These are phyloP conservation scores for Globisporangium alternatum DNA, from an alignment of 352 stramenopile species.

Conservation along the genomic window DNA sequence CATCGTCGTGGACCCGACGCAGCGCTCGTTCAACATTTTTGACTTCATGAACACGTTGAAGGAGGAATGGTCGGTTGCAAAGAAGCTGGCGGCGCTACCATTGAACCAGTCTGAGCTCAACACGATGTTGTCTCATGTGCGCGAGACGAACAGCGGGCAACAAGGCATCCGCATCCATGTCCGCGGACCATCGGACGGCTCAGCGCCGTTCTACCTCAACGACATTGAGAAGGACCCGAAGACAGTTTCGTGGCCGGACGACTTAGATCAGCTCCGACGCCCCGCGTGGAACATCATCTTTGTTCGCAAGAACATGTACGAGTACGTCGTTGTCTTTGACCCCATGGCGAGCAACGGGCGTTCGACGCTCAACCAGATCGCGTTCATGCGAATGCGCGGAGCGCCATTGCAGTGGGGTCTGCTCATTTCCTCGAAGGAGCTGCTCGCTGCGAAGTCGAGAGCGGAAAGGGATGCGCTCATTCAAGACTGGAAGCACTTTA, in stretches of 20 bases:
- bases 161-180: slow-evolving; percentile 60
- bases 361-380: slow-evolving; percentile 50
- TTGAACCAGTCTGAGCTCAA: slow-evolving; percentile 47
- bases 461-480: slow-evolving; percentile 40
- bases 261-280: slow-evolving; percentile 43
- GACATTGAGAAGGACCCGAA: slow-evolving; percentile 73
- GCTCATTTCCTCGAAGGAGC: slow-evolving; percentile 66
- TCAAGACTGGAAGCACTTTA: slow-evolving; percentile 36
- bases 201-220: slow-evolving; percentile 75
- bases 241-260: slow-evolving; percentile 41
- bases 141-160: slow-evolving; percentile 42
- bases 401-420: slow-evolving; percentile 77
- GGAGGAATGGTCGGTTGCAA: slow-evolving; percentile 71
- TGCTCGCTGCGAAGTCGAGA: slow-evolving; percentile 46
- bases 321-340: slow-evolving; percentile 74
- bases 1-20: slow-evolving; percentile 71
- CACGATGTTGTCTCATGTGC: slow-evolving; percentile 59
- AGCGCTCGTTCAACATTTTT: slow-evolving; percentile 91
- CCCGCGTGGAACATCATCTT: slow-evolving; percentile 84
- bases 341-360: slow-evolving; percentile 49
- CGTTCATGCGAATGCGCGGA: slow-evolving; percentile 66
- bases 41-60: slow-evolving; percentile 83
- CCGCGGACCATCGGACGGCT: slow-evolving; percentile 51
- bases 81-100: slow-evolving; percentile 52
- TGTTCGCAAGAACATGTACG: slow-evolving; percentile 86